Evolutionary conservation across 805 yeast genomes (phyloP).

Genomic region (Wickerhamiella allomyrinae): DNA sequence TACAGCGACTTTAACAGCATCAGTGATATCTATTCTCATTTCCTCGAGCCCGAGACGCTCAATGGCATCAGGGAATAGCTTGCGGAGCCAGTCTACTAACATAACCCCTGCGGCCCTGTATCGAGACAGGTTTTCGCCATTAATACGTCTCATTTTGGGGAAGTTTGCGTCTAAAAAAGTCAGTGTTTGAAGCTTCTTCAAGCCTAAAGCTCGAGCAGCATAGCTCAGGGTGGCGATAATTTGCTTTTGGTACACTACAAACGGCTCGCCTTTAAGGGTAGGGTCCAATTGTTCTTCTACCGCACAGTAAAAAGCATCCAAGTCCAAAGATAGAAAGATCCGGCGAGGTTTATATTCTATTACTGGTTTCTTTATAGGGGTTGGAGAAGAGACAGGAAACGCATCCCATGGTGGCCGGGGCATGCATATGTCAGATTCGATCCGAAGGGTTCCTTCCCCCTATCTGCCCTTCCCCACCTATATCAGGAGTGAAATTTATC

Average conservation of each 20-base stretch:
- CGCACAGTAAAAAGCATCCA: constrained; percentile 25
- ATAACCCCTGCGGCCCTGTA: constrained; percentile 22
- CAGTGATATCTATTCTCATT: constrained; percentile 20
- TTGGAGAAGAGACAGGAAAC: no score
- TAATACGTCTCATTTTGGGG: constrained; percentile 19
- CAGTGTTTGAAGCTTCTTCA: constrained; percentile 17
- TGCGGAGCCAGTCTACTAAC: constrained; percentile 16
- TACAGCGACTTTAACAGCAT: constrained; percentile 5
- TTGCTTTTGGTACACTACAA: constrained; percentile 22
- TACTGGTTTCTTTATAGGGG: no score
- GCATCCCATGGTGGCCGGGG: neutral
- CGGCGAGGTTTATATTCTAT: neutral
- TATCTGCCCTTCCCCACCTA: no score
- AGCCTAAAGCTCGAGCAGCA: constrained; percentile 21
- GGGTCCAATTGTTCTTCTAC: constrained; percentile 22
- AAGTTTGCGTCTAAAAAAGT: constrained; percentile 8
- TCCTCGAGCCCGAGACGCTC: constrained; percentile 26
- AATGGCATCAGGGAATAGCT: constrained; percentile 13
- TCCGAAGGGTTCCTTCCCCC: no score
- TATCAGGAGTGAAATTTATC: no score
- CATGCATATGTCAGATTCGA: neutral
- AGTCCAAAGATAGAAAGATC: constrained; percentile 19
- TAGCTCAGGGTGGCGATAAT: constrained; percentile 22
- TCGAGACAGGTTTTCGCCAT: constrained; percentile 22
- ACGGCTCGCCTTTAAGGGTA: constrained; percentile 18